Base-by-base conservation (phyloP, 768 basidiomycete species). In the Termitomyces sp. region DNA sequence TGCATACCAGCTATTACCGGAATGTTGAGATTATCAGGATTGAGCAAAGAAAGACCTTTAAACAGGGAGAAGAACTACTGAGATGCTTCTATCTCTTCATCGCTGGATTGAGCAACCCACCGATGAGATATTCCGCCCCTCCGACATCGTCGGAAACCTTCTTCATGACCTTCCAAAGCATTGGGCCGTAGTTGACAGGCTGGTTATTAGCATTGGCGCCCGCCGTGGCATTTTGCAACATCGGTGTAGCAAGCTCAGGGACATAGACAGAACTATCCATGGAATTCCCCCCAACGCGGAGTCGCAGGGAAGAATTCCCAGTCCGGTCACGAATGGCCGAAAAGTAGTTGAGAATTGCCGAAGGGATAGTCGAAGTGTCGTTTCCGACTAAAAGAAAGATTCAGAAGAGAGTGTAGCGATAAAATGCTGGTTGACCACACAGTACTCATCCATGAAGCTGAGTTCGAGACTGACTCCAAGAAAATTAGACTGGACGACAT, bases 391-490 rank as follows among this genome's bases (percentile, higher is more conserved):
- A 17, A 34, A 60, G 30, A 14, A 12, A 41, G 23, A 28, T 42
- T 44, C 35, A 54, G 52, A 37, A 41, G 37, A 35, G 19, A 17
- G 25, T 35, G 21, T n/a, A n/a, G n/a, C 56, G 28, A 60, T 7
- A 34, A 51, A 23, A 27, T 49, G 41, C 25, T 34, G 5, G 28
- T n/a, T 16, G 19, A 44, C 69, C 76, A 52, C 51, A 79, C 81
- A 79, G 64, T 86, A 80, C 58, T 78, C 72, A 62, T 81, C 74
- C 56, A 86, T 75, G 58, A 83, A 83, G 46, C 80, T 81, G 45
- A 89, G 72, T 67, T 88, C 86, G 58, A 86, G 72, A 47, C 79
- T 82, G 64, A 87, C 79, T 9, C 87, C 87, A 16, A 88, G 67
- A 59, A 86, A 88, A 64, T 83, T 84, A 8, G 74, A 67, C 45